Percentiles rank a stretch among this genome's conserved stretches.
phyloP scores from a whole-genome alignment of 495 filamentous ascomycete species.

The Aspergillus kassunensis region DNA sequence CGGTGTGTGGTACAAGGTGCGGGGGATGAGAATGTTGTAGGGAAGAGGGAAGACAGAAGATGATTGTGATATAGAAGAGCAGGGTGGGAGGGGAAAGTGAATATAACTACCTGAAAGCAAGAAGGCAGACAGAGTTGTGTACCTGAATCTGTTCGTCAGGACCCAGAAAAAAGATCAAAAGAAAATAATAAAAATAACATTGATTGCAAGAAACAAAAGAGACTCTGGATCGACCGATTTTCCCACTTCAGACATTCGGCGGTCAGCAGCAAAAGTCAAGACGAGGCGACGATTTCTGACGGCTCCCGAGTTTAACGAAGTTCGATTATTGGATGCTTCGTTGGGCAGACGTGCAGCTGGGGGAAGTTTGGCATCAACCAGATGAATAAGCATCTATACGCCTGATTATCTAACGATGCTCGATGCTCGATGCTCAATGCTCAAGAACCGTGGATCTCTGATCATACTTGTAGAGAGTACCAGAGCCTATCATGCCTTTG shows the following conservation, averaged over 20 bases:
- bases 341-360: constrained; percentile 49
- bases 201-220: background rate
- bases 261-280: constrained; percentile 35
- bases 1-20: constrained; percentile 20
- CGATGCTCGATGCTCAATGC: background rate
- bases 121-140: constrained; percentile 7
- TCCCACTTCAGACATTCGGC: constrained; percentile 20
- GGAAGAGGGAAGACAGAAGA: constrained; percentile 9
- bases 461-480: background rate
- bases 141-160: constrained; percentile 9
- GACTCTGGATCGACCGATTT: constrained; percentile 16
- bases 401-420: constrained; percentile 7
- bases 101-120: constrained; percentile 17
- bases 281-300: constrained; percentile 28
- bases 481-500: constrained; percentile 2
- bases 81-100: constrained; percentile 22
- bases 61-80: constrained; percentile 1
- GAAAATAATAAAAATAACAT: background rate
- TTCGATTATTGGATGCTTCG: constrained; percentile 44
- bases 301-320: constrained; percentile 29
- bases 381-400: constrained; percentile 13
- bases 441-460: background rate
- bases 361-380: constrained; percentile 11
- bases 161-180: constrained; percentile 1
- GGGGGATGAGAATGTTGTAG: constrained; percentile 11